Base-by-base conservation (phyloP, 805 yeast genomes). In the Cyberlindnera amylophila region DNA sequence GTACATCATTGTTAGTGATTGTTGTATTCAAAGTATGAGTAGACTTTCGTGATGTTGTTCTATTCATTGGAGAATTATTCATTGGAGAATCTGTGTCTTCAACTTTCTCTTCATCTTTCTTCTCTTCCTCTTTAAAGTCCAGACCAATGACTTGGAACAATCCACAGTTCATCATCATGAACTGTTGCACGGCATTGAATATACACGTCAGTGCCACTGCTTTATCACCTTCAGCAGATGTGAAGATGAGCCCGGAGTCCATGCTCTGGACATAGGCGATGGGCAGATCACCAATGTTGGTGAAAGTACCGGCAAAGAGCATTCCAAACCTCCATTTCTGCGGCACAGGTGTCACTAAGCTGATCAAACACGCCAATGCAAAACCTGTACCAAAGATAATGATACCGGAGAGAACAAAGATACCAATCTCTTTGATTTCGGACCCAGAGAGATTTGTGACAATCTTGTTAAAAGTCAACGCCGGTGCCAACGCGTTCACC, bases 81-180 rank as follows among this genome's bases (percentile, higher is more conserved):
- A 21, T 21, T 21, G 24, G 24, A 21, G 24, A n/a, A n/a, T n/a
- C n/a, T n/a, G n/a, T n/a, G n/a, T 21, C 24, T 36, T 19, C 34
- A 11, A 14, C 10, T 10, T 33, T 13, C 38, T 45, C 39, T 3
- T 33, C 39, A n/a, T 39, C 41, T 15, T 40, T 43, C 17, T 12
- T 27, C 24, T 37, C 38, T 19, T 37, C 21, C 51, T 39, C 47
- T 28, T 73, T 69, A 55, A 88, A 85, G 59, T 89, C 96, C 58
- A 77, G 66, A 32, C 80, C 83, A 13, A 88, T 69, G 39, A 89
- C 62, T 47, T 79, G 71, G 63, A 81, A 82, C 40, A 85, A 74
- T 2, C 96, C 96, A 34, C 83, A 63, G 54, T 86, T 82, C 72
- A 87, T 86, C 63, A 84, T 79, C 54, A 74, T 62, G 35, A 86